phyloP scores from a whole-genome alignment of 1,284 basidiomycete species.

The Heimioporus retisporus region DNA sequence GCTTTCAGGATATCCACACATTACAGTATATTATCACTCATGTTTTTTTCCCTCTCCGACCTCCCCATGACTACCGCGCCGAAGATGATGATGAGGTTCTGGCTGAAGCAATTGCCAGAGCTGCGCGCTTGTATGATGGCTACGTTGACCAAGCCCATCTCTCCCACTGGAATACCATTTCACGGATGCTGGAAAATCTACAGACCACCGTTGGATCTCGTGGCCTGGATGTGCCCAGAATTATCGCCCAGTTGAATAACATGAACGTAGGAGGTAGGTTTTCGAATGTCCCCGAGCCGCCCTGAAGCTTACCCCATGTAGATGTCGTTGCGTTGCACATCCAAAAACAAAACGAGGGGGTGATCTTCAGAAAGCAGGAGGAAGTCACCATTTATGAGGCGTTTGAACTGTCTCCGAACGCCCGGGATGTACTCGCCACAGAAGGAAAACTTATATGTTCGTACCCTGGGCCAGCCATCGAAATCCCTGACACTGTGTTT shows the following conservation, averaged over 20 bases:
- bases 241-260: constrained; percentile 13
- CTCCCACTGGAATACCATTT: constrained; percentile 15
- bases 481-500: constrained; percentile 26
- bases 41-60: constrained; percentile 30
- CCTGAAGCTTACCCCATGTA: constrained; percentile 1
- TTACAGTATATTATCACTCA: constrained; percentile 27
- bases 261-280: constrained; percentile 30
- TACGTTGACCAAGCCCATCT: background rate
- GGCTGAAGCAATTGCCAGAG: constrained; percentile 5
- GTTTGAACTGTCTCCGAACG: constrained; percentile 42
- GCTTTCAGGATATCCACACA: background rate
- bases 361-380: constrained; percentile 38
- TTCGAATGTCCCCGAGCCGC: background rate
- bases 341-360: constrained; percentile 47
- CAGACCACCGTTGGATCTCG: background rate
- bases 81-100: constrained; percentile 17
- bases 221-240: background rate
- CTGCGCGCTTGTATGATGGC: constrained; percentile 10
- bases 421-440: constrained; percentile 22
- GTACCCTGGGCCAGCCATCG: constrained; percentile 46
- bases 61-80: constrained; percentile 27
- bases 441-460: constrained; percentile 45
- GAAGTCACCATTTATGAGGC: constrained; percentile 37
- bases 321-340: constrained; percentile 39
- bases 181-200: constrained; percentile 22